These are phyloP conservation scores for Tetrastigma voinierianum DNA, from an alignment of 164 flowering plant genomes.

Conservation along the genomic window DNA sequence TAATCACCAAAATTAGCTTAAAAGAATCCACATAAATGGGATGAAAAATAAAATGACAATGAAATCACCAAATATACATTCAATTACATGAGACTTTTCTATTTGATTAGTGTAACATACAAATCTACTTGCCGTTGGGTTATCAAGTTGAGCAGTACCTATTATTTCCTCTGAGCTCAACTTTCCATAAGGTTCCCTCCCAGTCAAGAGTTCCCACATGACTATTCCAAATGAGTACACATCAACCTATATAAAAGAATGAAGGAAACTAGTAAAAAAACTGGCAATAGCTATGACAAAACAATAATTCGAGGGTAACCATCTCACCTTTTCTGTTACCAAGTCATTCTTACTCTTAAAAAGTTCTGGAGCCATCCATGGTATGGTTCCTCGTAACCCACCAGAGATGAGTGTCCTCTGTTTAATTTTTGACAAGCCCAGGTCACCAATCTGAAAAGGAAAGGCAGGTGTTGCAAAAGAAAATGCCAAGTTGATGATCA, in stretches of 20 bases:
- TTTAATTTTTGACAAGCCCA: slow-evolving; percentile 44
- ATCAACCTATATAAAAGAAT: slow-evolving; percentile 34
- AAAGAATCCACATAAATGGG: too few species aligned
- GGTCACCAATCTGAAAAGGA: slow-evolving; percentile 40
- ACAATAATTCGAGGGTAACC: background rate
- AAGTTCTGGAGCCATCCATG: slow-evolving; percentile 57
- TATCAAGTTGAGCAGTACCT: slow-evolving; percentile 20
- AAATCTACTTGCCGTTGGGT: background rate
- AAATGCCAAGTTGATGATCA: too few species aligned
- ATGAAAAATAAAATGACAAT: background rate
- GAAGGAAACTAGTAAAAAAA: background rate
- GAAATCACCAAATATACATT: background rate
- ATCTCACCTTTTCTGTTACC: slow-evolving; percentile 46
- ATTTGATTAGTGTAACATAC: too few species aligned
- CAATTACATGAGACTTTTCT: too few species aligned
- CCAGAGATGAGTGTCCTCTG: slow-evolving; percentile 33
- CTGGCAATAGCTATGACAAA: background rate
- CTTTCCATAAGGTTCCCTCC: slow-evolving; percentile 48
- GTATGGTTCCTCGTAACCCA: slow-evolving; percentile 46
- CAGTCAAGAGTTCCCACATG: slow-evolving; percentile 57
- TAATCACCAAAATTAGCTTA: too few species aligned
- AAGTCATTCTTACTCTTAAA: slow-evolving; percentile 17
- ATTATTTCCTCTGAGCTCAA: slow-evolving; percentile 38
- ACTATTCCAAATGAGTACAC: slow-evolving; percentile 61
- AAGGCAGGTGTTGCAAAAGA: background rate